Percentiles rank a stretch among this genome's conserved stretches.
These are phyloP conservation scores for Omphalotus olearius DNA, from an alignment of 1,284 basidiomycete species.

Conservation along the genomic window DNA sequence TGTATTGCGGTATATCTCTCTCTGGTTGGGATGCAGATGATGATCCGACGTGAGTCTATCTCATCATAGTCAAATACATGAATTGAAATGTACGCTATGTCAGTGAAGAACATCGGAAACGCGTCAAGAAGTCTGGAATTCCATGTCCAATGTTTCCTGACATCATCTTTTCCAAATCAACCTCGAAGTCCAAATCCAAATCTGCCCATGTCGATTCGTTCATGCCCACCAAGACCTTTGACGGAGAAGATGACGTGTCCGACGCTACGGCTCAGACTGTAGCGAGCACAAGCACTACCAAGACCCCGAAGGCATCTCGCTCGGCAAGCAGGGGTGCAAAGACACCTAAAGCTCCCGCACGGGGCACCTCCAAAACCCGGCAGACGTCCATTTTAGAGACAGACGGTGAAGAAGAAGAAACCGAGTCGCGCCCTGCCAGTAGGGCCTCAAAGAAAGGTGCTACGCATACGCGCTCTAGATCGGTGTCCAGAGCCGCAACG, in stretches of 20 bases:
- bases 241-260: conserved; percentile 27
- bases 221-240: conserved; percentile 30
- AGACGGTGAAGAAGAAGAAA: conserved; percentile 15
- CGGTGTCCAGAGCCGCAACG: conserved; percentile 7
- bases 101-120: conserved; percentile 65
- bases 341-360: conserved; percentile 13
- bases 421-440: conserved; percentile 4
- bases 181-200: conserved; percentile 22
- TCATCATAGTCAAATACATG: not conserved
- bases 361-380: conserved; percentile 27
- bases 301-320: conserved; percentile 21
- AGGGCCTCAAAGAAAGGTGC: conserved; percentile 8
- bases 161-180: conserved; percentile 21
- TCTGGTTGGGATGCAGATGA: conserved; percentile 80
- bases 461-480: conserved; percentile 7
- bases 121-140: conserved; percentile 40
- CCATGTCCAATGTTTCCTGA: conserved; percentile 51
- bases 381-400: conserved; percentile 25
- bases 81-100: conserved; percentile 1
- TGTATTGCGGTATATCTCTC: conserved; percentile 72
- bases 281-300: conserved; percentile 18
- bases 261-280: conserved; percentile 18
- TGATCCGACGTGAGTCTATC: conserved; percentile 62
- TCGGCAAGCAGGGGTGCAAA: conserved; percentile 14
- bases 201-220: conserved; percentile 25